Evolutionary conservation across 257 asterid species (phyloP).

Genomic region (Gentiana macrophylla): DNA sequence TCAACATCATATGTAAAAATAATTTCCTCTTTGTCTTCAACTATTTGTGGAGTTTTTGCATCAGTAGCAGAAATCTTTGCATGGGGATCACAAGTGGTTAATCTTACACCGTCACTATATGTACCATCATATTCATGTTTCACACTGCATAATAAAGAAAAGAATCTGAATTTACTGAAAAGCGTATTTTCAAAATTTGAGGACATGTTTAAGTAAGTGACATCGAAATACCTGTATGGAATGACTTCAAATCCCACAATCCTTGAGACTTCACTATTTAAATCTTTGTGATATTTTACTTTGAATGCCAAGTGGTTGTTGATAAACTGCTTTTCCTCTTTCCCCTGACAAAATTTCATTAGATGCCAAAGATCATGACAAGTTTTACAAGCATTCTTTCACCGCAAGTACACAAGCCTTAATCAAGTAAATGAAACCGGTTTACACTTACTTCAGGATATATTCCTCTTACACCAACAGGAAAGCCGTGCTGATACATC

Average conservation of each 20-base stretch:
- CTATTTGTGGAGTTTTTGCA: constrained; percentile 63
- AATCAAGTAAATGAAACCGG: neutral
- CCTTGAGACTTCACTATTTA: constrained; percentile 49
- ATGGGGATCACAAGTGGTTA: constrained; percentile 68
- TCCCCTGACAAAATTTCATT: constrained; percentile 20
- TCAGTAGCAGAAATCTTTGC: constrained; percentile 46
- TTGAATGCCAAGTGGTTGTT: constrained; percentile 57
- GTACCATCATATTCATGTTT: constrained; percentile 66
- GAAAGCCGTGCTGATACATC: constrained; percentile 67
- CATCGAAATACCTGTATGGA: constrained; percentile 47
- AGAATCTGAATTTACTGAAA: constrained; percentile 6
- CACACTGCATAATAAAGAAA: constrained; percentile 23
- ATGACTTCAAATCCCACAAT: constrained; percentile 72
- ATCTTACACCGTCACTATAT: constrained; percentile 45
- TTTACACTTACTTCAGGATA: constrained; percentile 62
- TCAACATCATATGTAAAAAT: constrained; percentile 72
- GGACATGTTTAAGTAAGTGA: constrained; percentile 1
- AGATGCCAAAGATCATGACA: too few species aligned
- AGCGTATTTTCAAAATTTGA: neutral
- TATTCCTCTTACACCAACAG: constrained; percentile 62
- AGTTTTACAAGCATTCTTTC: neutral
- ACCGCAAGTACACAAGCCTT: neutral
- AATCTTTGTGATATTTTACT: constrained; percentile 66
- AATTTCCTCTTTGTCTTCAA: constrained; percentile 50
- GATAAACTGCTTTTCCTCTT: constrained; percentile 48